These are phyloP conservation scores for Rosa rugosa DNA, from an alignment of 306 rosid genomes.

Conservation along the genomic window DNA sequence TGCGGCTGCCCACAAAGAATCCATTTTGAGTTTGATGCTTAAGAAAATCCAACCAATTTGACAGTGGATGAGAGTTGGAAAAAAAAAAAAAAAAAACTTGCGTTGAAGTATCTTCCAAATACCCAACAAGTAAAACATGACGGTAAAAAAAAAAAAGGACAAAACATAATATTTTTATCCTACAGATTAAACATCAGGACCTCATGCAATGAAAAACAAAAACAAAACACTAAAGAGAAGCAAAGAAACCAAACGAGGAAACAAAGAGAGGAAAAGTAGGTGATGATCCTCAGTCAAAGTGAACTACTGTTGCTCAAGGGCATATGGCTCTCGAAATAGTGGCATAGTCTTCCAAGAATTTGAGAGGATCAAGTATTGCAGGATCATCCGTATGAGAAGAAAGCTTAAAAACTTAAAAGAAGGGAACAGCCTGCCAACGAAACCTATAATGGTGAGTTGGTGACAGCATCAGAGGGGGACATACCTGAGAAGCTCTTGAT, in stretches of 20 bases:
- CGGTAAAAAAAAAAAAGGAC: no score
- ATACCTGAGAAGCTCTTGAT: slow-evolving; percentile 63
- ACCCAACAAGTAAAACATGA: not conserved
- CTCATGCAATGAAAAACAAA: not conserved
- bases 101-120: not conserved
- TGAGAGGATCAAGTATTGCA: slow-evolving; percentile 1
- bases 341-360: not conserved
- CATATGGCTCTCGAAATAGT: not conserved
- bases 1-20: slow-evolving; percentile 41
- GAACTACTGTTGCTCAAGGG: not conserved
- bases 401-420: not conserved
- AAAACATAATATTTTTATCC: not conserved
- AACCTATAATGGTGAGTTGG: not conserved
- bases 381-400: not conserved
- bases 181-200: not conserved
- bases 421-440: not conserved
- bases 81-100: not conserved
- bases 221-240: not conserved
- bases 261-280: not conserved
- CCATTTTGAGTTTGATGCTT: slow-evolving; percentile 32
- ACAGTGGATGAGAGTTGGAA: not conserved
- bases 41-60: slow-evolving; percentile 8
- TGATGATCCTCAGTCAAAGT: not conserved
- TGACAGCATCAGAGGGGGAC: slow-evolving; percentile 24
- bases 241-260: not conserved